Evolutionary conservation across 192 early-diverging fungal species (phyloP).

Genomic region (Coemansia reversa): DNA sequence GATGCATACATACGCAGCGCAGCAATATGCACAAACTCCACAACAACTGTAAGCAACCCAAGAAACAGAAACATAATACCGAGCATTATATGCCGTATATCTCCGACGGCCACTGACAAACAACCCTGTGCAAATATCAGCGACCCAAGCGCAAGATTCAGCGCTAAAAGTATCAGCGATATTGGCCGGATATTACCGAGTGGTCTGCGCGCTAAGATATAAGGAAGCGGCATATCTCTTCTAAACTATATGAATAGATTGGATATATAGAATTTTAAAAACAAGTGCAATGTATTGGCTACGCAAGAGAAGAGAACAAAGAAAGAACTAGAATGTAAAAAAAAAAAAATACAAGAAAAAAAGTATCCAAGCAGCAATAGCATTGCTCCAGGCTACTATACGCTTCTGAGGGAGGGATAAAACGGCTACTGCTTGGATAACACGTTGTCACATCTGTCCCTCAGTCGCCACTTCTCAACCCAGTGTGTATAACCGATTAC

Average conservation of each 20-base stretch:
- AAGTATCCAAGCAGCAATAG: neutral
- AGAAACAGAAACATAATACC: constrained; percentile 33
- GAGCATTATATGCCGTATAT: constrained; percentile 46
- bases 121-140: constrained; percentile 39
- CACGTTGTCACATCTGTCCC: neutral
- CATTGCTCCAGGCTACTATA: neutral
- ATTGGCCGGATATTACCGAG: constrained; percentile 20
- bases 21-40: constrained; percentile 39
- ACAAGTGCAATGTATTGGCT: constrained; percentile 10
- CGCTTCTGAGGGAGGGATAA: neutral
- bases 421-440: neutral
- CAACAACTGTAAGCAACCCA: constrained; percentile 11
- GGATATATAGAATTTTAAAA: constrained; percentile 4
- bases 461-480: neutral
- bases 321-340: neutral
- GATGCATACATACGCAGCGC: constrained; percentile 43
- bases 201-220: constrained; percentile 38
- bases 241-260: neutral
- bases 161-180: constrained; percentile 22
- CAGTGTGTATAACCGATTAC: neutral
- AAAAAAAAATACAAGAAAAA: neutral
- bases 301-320: neutral
- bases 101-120: constrained; percentile 26
- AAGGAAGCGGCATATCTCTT: constrained; percentile 35
- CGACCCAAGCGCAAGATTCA: constrained; percentile 24